phyloP scores from a whole-genome alignment of 805 yeast species.

The Nakazawaea ernobii region DNA sequence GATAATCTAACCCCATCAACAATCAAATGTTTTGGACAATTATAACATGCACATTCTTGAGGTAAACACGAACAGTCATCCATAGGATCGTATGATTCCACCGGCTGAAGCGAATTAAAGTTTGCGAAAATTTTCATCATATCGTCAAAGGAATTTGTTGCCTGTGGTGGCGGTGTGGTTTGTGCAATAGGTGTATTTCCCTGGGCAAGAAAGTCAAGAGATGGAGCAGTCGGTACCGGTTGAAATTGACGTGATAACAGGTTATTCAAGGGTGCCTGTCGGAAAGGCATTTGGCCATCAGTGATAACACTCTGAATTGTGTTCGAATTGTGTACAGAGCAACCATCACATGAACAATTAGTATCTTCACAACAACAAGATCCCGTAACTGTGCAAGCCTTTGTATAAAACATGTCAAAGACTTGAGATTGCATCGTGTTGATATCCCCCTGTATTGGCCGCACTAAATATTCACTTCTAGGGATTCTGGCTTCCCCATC shows the following conservation, averaged over 20 bases:
- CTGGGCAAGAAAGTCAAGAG: no score
- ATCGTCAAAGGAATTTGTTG: background rate
- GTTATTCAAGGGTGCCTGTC: no score
- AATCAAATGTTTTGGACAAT: slow-evolving; percentile 29
- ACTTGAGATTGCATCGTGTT: background rate
- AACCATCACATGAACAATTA: slow-evolving; percentile 24
- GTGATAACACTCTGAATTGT: no score
- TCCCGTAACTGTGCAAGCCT: slow-evolving; percentile 28
- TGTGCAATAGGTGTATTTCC: no score
- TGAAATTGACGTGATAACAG: no score
- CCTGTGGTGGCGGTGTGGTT: background rate
- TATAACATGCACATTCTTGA: slow-evolving; percentile 27
- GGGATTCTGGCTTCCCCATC: no score
- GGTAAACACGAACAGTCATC: slow-evolving; percentile 25
- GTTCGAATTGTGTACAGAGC: slow-evolving; percentile 26
- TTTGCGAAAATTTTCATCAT: background rate
- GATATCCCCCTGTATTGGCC: no score
- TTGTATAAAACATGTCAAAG: slow-evolving; percentile 26
- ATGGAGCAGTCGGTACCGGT: no score
- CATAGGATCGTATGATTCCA: slow-evolving; percentile 7
- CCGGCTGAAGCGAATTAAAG: background rate
- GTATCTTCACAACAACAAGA: slow-evolving; percentile 27
- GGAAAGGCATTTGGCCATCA: no score
- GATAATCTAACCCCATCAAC: slow-evolving; percentile 22
- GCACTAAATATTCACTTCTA: no score